Base-by-base conservation (phyloP, 352 stramenopile species). In the Globisporangium nagaii region DNA sequence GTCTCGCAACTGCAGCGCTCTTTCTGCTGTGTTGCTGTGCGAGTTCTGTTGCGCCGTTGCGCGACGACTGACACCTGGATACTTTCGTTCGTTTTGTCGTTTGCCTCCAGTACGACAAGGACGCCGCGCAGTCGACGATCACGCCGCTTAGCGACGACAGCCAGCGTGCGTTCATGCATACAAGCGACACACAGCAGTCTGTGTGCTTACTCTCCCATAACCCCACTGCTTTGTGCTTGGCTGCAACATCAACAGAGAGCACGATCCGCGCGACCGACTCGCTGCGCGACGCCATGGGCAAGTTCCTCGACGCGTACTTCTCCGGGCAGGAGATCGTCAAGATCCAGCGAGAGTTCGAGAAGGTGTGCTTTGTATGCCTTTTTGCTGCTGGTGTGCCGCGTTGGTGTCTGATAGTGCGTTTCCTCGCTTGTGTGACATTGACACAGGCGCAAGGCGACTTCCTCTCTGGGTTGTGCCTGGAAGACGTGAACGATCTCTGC, bases 401-500 rank as follows among this genome's bases (percentile, higher is more conserved):
- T n/a, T n/a, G n/a, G n/a, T n/a, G n/a, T n/a, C n/a, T n/a, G n/a
- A n/a, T n/a, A n/a, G n/a, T n/a, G n/a, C n/a, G 6, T 42, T 20
- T 42, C 8, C 13, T 22, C 15, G 22, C 28, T 19, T 12, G 25
- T 22, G 40, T 24, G 34, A 34, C 17, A 8, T 11, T 15, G 1
- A 11, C 12, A 37, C 32, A 87, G 79, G 60, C 70, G 0, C 73
- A 87, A 40, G 31, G 28, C 24, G 72, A 81, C 46, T 88, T 90
- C 40, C 43, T 90, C 9, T 66, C 73, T 19, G 70, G 70, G 11
- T 56, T 90, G 13, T 78, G 72, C 52, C 62, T 90, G 3, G 79
- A 90, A 42, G 75, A 90, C 50, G 66, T 88, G 22, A 68, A 90
- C 56, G 79, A 90, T 50, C 63, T 90, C 19, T 88, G 79, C 43